Evolutionary conservation across 306 rosid species (phyloP), one percentile per base, ranked within the genome.

Genomic region (Castanea sativa): DNA sequence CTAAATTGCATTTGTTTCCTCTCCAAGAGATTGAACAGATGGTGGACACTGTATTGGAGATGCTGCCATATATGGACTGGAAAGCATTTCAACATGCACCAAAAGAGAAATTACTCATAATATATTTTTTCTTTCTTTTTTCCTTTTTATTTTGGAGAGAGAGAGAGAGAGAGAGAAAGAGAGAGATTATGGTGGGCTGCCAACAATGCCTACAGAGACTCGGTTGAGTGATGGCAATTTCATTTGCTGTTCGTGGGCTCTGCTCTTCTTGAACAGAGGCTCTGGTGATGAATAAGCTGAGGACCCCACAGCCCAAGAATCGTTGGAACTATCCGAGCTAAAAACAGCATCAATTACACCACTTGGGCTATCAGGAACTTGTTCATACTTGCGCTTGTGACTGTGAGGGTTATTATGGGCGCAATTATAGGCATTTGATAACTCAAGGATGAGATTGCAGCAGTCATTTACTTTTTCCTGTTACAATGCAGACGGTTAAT

Each of bases 391-490:
- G 59, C 97, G 87, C 75, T 91, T 94, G 16, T 14, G 68, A 11
- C 76, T 55, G 20, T 77, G 63, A 11, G 76, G 51, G 20, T 75
- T 87, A 43, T 76, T 77, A 35, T 55, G 18, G 18, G 8, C 73
- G 55, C 49, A 23, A 71, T 78, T 49, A 78, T 69, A 67, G 56
- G 7, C 78, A 15, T 80, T 89, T 52, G 89, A 78, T 6, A 79
- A 12, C 80, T 88, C 86, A 1, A 73, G 33, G 35, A 93, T 89
- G 1, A 76, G 88, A 68, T 82, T 85, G 76, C 89, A 87, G 57
- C 99, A 95, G 14, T 90, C 91, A 15, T 90, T 86, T 27, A 91
- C 94, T 83, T 88, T 91, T 86, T 88, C 99, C 99, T 95, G 97
- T 71, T 18, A 25, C 19, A 57, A 55, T 55, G 58, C 72, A 76